Conservation (phyloP, 2,329 filamentous ascomycete genomes). For the Fusarium sp. region DNA sequence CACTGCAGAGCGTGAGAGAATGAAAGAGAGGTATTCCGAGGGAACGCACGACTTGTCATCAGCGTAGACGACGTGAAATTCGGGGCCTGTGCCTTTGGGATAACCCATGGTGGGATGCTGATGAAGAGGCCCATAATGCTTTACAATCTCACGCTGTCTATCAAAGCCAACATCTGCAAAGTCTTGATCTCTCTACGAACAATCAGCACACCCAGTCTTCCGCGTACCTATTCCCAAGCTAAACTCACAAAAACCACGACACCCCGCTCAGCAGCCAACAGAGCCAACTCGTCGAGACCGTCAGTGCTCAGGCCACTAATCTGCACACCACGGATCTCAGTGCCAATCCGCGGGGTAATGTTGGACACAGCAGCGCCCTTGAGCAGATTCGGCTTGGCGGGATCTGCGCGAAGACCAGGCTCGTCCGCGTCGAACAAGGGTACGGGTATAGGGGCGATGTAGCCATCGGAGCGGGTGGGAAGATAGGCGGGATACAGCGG, state of each 20-base stretch:
- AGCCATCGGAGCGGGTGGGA: conserved; percentile 48
- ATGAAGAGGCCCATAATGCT: conserved; percentile 47
- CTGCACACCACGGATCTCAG: conserved; percentile 45
- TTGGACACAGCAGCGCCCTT: conserved; percentile 31
- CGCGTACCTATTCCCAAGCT: not conserved
- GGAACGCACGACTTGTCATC: conserved; percentile 44
- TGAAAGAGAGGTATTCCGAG: accelerated
- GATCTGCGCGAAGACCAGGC: conserved; percentile 46
- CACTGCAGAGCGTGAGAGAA: conserved; percentile 10
- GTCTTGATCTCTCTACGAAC: conserved; percentile 43
- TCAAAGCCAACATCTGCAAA: conserved; percentile 48
- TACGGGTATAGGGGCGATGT: conserved; percentile 34
- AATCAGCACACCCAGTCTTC: not conserved
- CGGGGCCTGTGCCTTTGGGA: conserved; percentile 44
- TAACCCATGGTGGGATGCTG: conserved; percentile 47
- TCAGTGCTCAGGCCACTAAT: conserved; percentile 38
- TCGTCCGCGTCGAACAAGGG: conserved; percentile 45
- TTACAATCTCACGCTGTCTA: conserved; percentile 42
- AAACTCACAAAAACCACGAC: conserved; percentile 46
- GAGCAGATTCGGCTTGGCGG: conserved; percentile 36
- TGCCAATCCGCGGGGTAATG: conserved; percentile 45
- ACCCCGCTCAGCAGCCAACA: conserved; percentile 46
- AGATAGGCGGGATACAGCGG: conserved; percentile 48
- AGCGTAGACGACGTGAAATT: conserved; percentile 48
- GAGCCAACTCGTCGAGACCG: conserved; percentile 45